Evolutionary conservation across 495 filamentous ascomycete genomes (phyloP).

Genomic region (Rhizodiscina lignyota): DNA sequence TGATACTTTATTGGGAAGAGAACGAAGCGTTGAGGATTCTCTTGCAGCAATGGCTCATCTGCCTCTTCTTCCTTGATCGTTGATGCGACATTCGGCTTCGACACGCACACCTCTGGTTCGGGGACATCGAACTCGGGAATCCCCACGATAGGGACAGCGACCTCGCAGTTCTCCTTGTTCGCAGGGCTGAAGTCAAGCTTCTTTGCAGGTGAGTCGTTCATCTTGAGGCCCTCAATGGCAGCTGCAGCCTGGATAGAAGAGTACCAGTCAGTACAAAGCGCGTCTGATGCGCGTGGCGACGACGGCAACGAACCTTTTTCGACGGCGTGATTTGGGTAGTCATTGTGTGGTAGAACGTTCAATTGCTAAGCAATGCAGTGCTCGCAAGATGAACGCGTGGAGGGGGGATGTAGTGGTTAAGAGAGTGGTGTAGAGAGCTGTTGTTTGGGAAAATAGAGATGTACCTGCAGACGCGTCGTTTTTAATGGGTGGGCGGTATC

Average conservation of each 20-base stretch:
- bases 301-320: conserved; percentile 51
- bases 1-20: conserved; percentile 99
- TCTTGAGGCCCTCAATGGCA: conserved; percentile 74
- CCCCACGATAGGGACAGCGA: conserved; percentile 36
- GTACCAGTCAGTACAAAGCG: conserved; percentile 8
- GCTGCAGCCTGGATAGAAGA: conserved; percentile 52
- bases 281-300: conserved; percentile 1
- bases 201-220: conserved; percentile 78
- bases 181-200: conserved; percentile 58
- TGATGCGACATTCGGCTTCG: conserved; percentile 14
- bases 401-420: too few species aligned
- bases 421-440: too few species aligned
- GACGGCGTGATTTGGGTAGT: conserved; percentile 63
- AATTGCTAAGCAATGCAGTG: too few species aligned
- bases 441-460: too few species aligned
- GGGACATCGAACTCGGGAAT: conserved; percentile 34
- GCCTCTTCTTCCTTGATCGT: conserved; percentile 55
- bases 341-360: too few species aligned
- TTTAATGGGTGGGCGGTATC: too few species aligned
- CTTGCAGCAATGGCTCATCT: conserved; percentile 80
- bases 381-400: too few species aligned
- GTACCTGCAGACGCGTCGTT: too few species aligned
- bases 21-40: conserved; percentile 94
- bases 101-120: conserved; percentile 27
- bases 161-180: conserved; percentile 59